A percentile compares a stretch with the other conserved stretches of the same genome.
phyloP scores from a whole-genome alignment of 2,329 filamentous ascomycete species.

The Stagonosporopsis rhizophila region DNA sequence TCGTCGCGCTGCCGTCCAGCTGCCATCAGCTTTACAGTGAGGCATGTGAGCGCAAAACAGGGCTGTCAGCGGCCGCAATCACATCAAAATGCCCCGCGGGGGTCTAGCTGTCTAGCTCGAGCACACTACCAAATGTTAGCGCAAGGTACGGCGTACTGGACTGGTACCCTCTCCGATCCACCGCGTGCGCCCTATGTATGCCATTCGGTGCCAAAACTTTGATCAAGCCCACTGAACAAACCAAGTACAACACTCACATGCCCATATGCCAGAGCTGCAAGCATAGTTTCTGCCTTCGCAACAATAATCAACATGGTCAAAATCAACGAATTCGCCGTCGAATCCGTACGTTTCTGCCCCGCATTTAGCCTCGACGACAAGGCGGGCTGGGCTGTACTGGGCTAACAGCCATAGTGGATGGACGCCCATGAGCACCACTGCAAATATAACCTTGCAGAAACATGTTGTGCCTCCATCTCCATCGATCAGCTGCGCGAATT shows the following conservation, averaged over 20 bases:
- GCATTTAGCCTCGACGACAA: slow-evolving; percentile 21
- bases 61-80: background rate
- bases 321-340: slow-evolving; percentile 72
- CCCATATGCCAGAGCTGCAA: background rate
- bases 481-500: slow-evolving; percentile 70
- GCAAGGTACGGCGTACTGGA: background rate
- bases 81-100: background rate
- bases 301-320: slow-evolving; percentile 58
- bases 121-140: background rate
- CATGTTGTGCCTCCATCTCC: slow-evolving; percentile 77
- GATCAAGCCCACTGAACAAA: slow-evolving; percentile 7
- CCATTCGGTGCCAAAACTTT: slow-evolving; percentile 8
- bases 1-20: background rate
- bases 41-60: background rate
- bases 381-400: too few relatives aligned
- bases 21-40: background rate
- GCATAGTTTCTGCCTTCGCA: background rate
- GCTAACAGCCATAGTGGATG: slow-evolving; percentile 62
- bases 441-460: slow-evolving; percentile 78
- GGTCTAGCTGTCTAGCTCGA: slow-evolving; percentile 1
- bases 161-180: slow-evolving; percentile 1
- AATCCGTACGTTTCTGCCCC: slow-evolving; percentile 62
- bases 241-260: background rate
- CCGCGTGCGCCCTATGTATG: slow-evolving; percentile 29
- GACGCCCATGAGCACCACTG: slow-evolving; percentile 60